phyloP scores from a whole-genome alignment of 2,329 filamentous ascomycete genomes.

The Diplodia scrobiculata region DNA sequence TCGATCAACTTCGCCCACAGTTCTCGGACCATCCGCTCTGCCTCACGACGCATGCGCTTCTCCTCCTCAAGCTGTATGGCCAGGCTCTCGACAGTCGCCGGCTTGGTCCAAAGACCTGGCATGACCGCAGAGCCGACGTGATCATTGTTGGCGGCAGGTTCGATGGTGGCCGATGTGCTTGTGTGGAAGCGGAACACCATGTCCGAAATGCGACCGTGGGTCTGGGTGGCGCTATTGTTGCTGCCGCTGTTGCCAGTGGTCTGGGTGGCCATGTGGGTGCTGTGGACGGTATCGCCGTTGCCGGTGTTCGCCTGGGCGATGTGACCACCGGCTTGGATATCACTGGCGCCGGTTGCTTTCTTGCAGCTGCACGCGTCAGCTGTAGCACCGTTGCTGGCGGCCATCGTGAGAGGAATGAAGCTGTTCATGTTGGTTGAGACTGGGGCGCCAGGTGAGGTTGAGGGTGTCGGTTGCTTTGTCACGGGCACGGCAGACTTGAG shows the following conservation, averaged over 20 bases:
- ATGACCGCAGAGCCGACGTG: background rate
- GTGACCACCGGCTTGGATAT: background rate
- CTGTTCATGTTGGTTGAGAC: background rate
- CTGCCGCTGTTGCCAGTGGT: background rate
- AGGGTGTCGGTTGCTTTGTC: background rate
- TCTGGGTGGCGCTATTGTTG: slow-evolving; percentile 1
- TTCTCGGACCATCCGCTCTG: background rate
- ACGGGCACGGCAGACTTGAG: background rate
- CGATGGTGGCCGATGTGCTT: background rate
- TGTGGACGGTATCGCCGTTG: too few species aligned
- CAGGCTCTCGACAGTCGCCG: background rate
- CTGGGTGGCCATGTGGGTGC: background rate
- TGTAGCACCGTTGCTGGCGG: background rate
- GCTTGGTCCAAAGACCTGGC: background rate
- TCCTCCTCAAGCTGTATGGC: background rate
- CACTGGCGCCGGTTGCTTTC: background rate
- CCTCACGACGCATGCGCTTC: background rate
- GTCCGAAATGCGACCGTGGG: background rate
- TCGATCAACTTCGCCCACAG: background rate
- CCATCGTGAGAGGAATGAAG: background rate
- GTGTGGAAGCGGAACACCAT: background rate
- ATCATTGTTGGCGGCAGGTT: background rate
- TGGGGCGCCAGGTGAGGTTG: background rate
- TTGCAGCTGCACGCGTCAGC: background rate
- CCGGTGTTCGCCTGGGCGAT: background rate